Conservation (phyloP, 495 filamentous ascomycete genomes). For the Penicillium lagena region DNA sequence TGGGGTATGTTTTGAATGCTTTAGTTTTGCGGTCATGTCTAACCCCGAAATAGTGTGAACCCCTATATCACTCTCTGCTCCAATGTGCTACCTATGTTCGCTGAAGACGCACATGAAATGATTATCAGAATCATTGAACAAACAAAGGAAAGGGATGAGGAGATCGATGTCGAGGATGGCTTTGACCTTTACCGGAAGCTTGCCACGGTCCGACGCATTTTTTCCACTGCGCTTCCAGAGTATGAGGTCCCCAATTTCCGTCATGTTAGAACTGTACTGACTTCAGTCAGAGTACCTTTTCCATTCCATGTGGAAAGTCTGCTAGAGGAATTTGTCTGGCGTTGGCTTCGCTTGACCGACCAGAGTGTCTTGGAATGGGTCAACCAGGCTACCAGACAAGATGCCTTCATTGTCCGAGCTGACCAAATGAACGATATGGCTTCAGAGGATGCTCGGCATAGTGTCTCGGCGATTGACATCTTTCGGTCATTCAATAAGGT, state of each 20-base stretch:
- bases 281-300: conserved; percentile 47
- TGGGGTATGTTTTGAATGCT: conserved; percentile 52
- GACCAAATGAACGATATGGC: conserved; percentile 53
- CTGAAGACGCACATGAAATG: conserved; percentile 77
- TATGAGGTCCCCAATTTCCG: conserved; percentile 17
- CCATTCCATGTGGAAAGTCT: conserved; percentile 80
- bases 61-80: conserved; percentile 75
- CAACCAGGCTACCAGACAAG: conserved; percentile 82
- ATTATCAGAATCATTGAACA: conserved; percentile 71
- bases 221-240: conserved; percentile 62
- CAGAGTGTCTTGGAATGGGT: conserved; percentile 76
- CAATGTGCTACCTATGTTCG: conserved; percentile 82
- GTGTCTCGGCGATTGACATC: conserved; percentile 87
- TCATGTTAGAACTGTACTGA: conserved; percentile 1
- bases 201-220: conserved; percentile 73
- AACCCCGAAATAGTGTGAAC: conserved; percentile 48
- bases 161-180: conserved; percentile 81
- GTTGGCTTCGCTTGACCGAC: conserved; percentile 82
- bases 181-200: conserved; percentile 91
- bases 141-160: conserved; percentile 58
- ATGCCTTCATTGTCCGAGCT: conserved; percentile 66
- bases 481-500: conserved; percentile 90
- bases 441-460: conserved; percentile 81
- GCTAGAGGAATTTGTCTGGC: conserved; percentile 88
- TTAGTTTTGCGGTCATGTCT: conserved; percentile 9